Percentiles rank a stretch among this genome's conserved stretches.
phyloP scores from a whole-genome alignment of 371 early-diverging fungal species.

The Haplosporangium sp. region DNA sequence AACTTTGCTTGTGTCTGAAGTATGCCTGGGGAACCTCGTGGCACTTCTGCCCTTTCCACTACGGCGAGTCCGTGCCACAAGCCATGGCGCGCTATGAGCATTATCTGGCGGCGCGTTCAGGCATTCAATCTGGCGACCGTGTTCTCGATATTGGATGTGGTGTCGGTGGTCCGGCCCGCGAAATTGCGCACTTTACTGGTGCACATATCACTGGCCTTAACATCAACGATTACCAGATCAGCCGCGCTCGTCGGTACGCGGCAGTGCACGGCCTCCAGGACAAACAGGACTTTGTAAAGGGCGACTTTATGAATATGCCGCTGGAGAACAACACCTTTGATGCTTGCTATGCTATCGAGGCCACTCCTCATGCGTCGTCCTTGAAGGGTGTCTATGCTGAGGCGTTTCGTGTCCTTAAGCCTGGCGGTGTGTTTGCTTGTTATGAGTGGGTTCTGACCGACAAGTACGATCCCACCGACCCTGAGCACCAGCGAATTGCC shows the following conservation, averaged over 20 bases:
- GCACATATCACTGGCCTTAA: slow-evolving; percentile 91
- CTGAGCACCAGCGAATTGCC: slow-evolving; percentile 79
- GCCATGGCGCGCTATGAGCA: slow-evolving; percentile 92
- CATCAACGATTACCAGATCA: slow-evolving; percentile 94
- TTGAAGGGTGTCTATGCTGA: slow-evolving; percentile 89
- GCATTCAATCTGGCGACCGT: slow-evolving; percentile 72
- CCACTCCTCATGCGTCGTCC: slow-evolving; percentile 81
- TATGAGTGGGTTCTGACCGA: slow-evolving; percentile 96
- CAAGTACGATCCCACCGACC: slow-evolving; percentile 79
- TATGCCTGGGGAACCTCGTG: slow-evolving; percentile 91
- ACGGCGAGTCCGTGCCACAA: slow-evolving; percentile 78
- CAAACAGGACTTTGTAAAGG: slow-evolving; percentile 75
- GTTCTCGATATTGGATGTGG: slow-evolving; percentile 92
- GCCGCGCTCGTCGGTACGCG: slow-evolving; percentile 81
- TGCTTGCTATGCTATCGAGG: slow-evolving; percentile 92
- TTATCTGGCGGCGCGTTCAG: slow-evolving; percentile 78
- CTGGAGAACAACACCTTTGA: slow-evolving; percentile 84
- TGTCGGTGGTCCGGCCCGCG: slow-evolving; percentile 94
- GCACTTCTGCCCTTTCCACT: slow-evolving; percentile 85
- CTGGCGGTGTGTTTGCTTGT: slow-evolving; percentile 89
- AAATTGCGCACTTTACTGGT: slow-evolving; percentile 88
- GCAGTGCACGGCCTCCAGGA: slow-evolving; percentile 69
- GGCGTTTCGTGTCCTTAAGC: slow-evolving; percentile 91
- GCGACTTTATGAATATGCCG: slow-evolving; percentile 92
- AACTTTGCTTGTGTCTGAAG: slow-evolving; percentile 17